phyloP scores from a whole-genome alignment of 1,139 yeast genomes.

The Suhomyces bribrorum region DNA sequence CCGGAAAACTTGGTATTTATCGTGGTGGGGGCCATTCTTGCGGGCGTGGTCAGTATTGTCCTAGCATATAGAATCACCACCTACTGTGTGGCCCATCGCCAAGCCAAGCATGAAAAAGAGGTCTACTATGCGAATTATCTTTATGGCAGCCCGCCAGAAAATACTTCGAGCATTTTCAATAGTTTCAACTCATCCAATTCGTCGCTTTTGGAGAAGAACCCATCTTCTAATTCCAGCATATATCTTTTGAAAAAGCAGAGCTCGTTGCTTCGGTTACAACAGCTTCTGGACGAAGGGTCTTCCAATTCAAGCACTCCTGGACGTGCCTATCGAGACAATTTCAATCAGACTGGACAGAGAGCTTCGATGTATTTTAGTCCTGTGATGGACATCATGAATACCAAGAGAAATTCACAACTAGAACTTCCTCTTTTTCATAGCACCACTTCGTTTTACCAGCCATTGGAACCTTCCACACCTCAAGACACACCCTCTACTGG shows the following conservation, averaged over 20 bases:
- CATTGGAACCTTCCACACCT: not conserved
- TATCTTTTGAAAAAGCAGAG: conserved; percentile 12
- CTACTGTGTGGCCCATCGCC: conserved; percentile 25
- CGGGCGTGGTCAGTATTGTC: conserved; percentile 25
- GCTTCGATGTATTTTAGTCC: conserved; percentile 33
- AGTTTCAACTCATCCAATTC: conserved; percentile 26
- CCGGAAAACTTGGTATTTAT: conserved; percentile 47
- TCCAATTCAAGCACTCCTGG: conserved; percentile 18
- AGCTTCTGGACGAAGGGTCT: conserved; percentile 9
- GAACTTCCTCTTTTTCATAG: conserved; percentile 24
- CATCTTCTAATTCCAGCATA: conserved; percentile 13
- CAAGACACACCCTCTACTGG: conserved; percentile 6
- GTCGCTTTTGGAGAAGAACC: conserved; percentile 26
- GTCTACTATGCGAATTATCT: conserved; percentile 23
- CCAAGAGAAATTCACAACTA: conserved; percentile 16
- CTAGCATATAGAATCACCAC: conserved; percentile 25
- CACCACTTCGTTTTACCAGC: conserved; percentile 5
- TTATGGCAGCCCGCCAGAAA: conserved; percentile 3
- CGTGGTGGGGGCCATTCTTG: conserved; percentile 40
- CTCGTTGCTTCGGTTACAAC: conserved; percentile 11
- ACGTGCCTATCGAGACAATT: conserved; percentile 20
- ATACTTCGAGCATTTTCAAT: conserved; percentile 5
- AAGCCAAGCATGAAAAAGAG: conserved; percentile 43
- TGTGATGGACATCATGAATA: conserved; percentile 25
- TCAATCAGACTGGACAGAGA: conserved; percentile 17